Evolutionary conservation across 345 rosid genomes (phyloP), one percentile per base, ranked within the genome.

Genomic region (Lepidium africanum): DNA sequence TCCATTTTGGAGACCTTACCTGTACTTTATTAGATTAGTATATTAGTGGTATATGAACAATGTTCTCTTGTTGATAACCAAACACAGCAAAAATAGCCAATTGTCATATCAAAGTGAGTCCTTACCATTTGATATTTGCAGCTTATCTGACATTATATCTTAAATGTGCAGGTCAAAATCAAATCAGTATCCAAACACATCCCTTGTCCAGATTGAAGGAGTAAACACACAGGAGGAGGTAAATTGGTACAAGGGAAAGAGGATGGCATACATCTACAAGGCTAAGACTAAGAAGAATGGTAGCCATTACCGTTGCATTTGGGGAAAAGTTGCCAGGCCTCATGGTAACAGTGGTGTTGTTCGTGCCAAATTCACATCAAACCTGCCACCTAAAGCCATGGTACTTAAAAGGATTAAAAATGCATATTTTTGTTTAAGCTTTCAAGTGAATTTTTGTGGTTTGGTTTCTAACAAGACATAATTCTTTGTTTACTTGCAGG

Each of bases 261-360:
- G 73, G 53, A 35, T 82, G 84, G 87, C 81, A 1, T 83, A 86
- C 76, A 80, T 82, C 53, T 86, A 82, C 85, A 86, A 80, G 77
- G 86, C 81, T 7, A 81, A 81, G 74, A 76, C 81, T 12, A 85
- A 83, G 83, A 74, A 80, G 74, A 75, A 73, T 5, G 88, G 86
- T 1, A 57, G 78, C 50, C 86, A 79, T 6, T 84, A 84, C 56
- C 84, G 88, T 4, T 79, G 86, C 73, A 84, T 84, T 50, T 84
- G 89, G 89, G 89, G 89, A 4, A 86, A 86, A 54, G 88, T 86
- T 15, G 5, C 78, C 2, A 79, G 91, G 82, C 83, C 91, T 63
- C 91, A 86, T 25, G 87, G 88, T 67, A 86, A 86, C 79, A 86
- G 85, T 2, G 88, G 91, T 51, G 86, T 86, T 19, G 87, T 86